Conservation (phyloP, 257 asterid species). For the Forsythia viridissima region DNA sequence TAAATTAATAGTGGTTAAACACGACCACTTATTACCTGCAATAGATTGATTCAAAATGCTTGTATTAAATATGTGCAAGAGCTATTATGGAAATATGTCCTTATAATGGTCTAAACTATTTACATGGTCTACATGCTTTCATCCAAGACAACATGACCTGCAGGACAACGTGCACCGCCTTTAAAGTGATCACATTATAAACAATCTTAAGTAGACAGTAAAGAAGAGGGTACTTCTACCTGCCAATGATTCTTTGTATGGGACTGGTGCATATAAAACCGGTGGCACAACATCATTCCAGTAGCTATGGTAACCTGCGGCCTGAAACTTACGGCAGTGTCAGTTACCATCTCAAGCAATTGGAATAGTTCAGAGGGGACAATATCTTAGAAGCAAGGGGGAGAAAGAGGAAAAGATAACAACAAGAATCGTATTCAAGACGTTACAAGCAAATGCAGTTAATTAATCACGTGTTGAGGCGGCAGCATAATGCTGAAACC, state of each 20-base stretch:
- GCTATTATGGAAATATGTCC: background rate
- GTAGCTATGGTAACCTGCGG: conserved; percentile 67
- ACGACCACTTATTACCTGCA: background rate
- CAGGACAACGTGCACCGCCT: background rate
- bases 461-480: too few relatives aligned
- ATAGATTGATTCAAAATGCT: conserved; percentile 5
- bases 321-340: conserved; percentile 40
- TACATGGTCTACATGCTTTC: conserved; percentile 7
- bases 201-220: background rate
- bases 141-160: conserved; percentile 1
- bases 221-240: conserved; percentile 35
- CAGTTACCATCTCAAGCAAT: conserved; percentile 18
- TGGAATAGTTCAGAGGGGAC: background rate
- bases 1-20: background rate
- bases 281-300: conserved; percentile 58
- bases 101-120: background rate
- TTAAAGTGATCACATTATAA: conserved; percentile 3
- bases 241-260: conserved; percentile 69
- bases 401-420: background rate
- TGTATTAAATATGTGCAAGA: background rate
- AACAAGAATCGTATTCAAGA: background rate
- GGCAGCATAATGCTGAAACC: background rate
- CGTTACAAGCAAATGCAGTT: background rate
- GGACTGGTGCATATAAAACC: conserved; percentile 66
- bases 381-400: conserved; percentile 2